Conservation (phyloP, 2,329 filamentous ascomycete species). For the Colletotrichum cordylinicola region DNA sequence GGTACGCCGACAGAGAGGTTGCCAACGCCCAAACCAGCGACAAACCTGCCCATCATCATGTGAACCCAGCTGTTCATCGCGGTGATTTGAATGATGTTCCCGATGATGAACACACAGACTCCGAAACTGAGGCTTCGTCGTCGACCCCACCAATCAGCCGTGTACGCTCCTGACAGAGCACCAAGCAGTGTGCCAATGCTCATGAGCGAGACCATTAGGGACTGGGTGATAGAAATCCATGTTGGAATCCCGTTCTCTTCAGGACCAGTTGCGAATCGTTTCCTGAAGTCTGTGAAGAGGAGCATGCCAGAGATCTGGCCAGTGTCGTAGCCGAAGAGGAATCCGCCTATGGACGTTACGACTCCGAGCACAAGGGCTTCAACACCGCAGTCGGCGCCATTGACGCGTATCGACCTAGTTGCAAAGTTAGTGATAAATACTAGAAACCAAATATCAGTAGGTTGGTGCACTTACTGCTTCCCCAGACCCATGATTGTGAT, state of each 20-base stretch:
- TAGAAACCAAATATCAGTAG: neutral
- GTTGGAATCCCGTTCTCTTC: constrained; percentile 38
- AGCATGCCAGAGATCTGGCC: constrained; percentile 62
- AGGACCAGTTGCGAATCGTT: constrained; percentile 57
- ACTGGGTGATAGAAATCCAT: constrained; percentile 48
- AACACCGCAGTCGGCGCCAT: constrained; percentile 46
- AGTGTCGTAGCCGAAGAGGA: constrained; percentile 69
- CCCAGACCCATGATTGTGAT: constrained; percentile 13
- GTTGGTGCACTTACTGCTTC: constrained; percentile 4
- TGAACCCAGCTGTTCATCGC: constrained; percentile 66
- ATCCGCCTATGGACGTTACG: constrained; percentile 63
- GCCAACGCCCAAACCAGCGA: constrained; percentile 72
- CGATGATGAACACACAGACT: constrained; percentile 64
- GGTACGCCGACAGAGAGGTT: constrained; percentile 70
- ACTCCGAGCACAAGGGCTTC: constrained; percentile 51
- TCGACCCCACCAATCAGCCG: constrained; percentile 63
- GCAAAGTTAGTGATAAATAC: neutral
- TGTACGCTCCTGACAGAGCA: constrained; percentile 57
- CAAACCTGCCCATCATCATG: constrained; percentile 68
- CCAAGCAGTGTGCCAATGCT: constrained; percentile 62
- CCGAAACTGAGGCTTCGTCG: constrained; percentile 59
- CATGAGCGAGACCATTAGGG: constrained; percentile 61
- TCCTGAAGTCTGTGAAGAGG: constrained; percentile 57
- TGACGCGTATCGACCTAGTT: constrained; percentile 44
- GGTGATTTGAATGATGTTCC: constrained; percentile 71